These are phyloP conservation scores for Lodderomyces theae DNA, from an alignment of 1,139 yeast species.

Conservation along the genomic window DNA sequence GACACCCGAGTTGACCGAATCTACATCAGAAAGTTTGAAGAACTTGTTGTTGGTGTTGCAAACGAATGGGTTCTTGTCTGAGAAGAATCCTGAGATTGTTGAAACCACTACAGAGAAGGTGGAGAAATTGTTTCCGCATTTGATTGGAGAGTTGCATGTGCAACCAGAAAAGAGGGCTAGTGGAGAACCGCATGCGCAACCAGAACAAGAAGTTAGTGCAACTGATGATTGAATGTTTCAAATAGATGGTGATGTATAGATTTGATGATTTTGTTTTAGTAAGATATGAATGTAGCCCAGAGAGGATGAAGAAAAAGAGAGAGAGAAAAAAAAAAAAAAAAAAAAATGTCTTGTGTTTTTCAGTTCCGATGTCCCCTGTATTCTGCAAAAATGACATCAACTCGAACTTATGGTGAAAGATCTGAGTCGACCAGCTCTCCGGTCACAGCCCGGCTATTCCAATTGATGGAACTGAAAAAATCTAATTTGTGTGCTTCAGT, in stretches of 20 bases:
- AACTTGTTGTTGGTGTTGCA: slow-evolving; percentile 49
- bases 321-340: background rate
- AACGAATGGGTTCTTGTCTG: slow-evolving; percentile 23
- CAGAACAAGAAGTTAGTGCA: too few relatives aligned
- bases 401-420: slow-evolving; percentile 58
- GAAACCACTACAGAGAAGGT: slow-evolving; percentile 42
- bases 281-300: too few relatives aligned
- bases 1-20: slow-evolving; percentile 47
- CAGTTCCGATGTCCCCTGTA: too few relatives aligned
- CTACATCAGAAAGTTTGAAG: slow-evolving; percentile 61
- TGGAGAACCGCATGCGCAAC: too few relatives aligned
- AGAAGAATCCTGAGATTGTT: slow-evolving; percentile 29
- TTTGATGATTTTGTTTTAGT: too few relatives aligned
- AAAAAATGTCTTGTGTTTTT: slow-evolving; percentile 1
- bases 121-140: slow-evolving; percentile 43
- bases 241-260: too few relatives aligned
- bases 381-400: too few relatives aligned
- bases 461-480: slow-evolving; percentile 73
- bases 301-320: too few relatives aligned
- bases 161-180: background rate
- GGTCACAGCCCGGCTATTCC: slow-evolving; percentile 72
- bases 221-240: too few relatives aligned
- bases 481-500: slow-evolving; percentile 96
- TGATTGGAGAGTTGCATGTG: slow-evolving; percentile 27
- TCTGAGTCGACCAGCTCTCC: slow-evolving; percentile 72